Conservation (phyloP, 2,329 filamentous ascomycete species). For the Ophidiomyces ophidiicola region DNA sequence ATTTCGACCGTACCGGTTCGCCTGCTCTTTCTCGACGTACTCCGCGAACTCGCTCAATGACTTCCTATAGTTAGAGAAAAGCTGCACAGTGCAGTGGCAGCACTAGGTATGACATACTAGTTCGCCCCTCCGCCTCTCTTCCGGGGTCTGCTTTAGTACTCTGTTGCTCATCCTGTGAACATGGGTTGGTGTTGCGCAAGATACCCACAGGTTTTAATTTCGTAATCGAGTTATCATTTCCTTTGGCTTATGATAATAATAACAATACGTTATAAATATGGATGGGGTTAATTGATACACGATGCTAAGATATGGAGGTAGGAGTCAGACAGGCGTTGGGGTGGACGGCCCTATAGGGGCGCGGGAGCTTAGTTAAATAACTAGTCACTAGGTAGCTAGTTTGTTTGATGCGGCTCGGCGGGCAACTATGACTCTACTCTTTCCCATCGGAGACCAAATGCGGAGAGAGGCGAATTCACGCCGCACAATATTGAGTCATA, state of each 20-base stretch:
- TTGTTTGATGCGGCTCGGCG: no score
- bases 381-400: no score
- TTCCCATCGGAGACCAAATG: no score
- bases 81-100: neutral
- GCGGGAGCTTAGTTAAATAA: no score
- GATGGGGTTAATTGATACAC: neutral
- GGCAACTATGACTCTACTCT: no score
- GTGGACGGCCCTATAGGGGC: no score
- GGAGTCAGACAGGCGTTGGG: no score
- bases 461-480: no score
- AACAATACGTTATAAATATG: neutral
- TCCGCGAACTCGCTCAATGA: constrained; percentile 94
- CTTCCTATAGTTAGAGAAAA: constrained; percentile 26
- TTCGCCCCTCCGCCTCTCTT: constrained; percentile 79
- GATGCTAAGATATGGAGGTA: no score
- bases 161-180: constrained; percentile 24
- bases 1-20: constrained; percentile 29
- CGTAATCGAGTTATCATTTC: constrained; percentile 17
- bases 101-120: constrained; percentile 44
- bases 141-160: constrained; percentile 49
- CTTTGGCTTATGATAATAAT: constrained; percentile 3
- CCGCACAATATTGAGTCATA: no score
- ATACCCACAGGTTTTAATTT: constrained; percentile 11
- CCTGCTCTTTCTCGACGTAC: constrained; percentile 91
- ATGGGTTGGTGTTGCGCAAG: constrained; percentile 1